phyloP scores from a whole-genome alignment of 2,329 filamentous ascomycete species.

The Corynespora cassiicola region DNA sequence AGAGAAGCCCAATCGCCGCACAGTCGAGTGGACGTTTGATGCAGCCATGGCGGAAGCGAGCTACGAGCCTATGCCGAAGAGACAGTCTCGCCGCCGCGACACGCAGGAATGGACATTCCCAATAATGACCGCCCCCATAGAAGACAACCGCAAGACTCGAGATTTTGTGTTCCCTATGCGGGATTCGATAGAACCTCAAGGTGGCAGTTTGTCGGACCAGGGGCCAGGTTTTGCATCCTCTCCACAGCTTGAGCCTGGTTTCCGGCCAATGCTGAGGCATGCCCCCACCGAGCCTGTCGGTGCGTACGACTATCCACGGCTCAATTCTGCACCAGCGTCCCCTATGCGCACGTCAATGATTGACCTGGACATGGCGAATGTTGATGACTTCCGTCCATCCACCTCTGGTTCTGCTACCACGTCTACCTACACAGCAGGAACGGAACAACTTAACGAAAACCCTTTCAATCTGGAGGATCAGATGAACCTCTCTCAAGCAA shows the following conservation, averaged over 20 bases:
- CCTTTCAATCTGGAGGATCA: slow-evolving; percentile 59
- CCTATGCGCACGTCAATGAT: slow-evolving; percentile 54
- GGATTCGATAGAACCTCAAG: slow-evolving; percentile 22
- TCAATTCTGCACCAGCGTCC: slow-evolving; percentile 40
- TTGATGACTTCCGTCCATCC: slow-evolving; percentile 50
- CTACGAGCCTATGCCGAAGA: slow-evolving; percentile 36
- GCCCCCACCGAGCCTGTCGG: slow-evolving; percentile 49
- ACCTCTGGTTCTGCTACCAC: slow-evolving; percentile 49
- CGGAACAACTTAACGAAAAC: slow-evolving; percentile 52
- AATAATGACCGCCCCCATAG: slow-evolving; percentile 17
- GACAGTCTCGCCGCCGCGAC: slow-evolving; percentile 38
- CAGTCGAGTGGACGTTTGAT: slow-evolving; percentile 57
- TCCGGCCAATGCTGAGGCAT: slow-evolving; percentile 50
- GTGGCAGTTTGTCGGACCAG: slow-evolving; percentile 17
- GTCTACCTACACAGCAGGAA: slow-evolving; percentile 40
- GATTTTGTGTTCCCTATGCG: slow-evolving; percentile 44
- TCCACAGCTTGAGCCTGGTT: slow-evolving; percentile 38
- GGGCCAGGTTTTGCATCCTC: slow-evolving; percentile 29
- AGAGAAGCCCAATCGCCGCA: slow-evolving; percentile 48
- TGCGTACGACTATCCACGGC: slow-evolving; percentile 44
- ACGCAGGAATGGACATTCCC: slow-evolving; percentile 40
- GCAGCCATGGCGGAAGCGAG: slow-evolving; percentile 50
- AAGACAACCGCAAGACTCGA: slow-evolving; percentile 38
- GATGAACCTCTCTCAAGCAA: slow-evolving; percentile 44
- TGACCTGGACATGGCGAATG: slow-evolving; percentile 46